These are phyloP conservation scores for Penicillium olsonii DNA, from an alignment of 2,329 filamentous ascomycete species.

Conservation along the genomic window DNA sequence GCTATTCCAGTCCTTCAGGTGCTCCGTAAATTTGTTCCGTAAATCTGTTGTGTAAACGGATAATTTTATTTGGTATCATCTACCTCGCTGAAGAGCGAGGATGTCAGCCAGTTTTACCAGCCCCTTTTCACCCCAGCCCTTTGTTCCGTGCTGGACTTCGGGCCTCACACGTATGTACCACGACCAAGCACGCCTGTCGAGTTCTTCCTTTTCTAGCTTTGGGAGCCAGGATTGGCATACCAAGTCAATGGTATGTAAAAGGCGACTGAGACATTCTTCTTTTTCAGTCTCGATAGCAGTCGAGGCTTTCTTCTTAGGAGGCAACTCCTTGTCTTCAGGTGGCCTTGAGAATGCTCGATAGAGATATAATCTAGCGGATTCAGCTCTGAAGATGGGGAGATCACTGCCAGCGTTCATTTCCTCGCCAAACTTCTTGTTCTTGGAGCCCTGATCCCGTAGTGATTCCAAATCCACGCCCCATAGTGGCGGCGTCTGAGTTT, in stretches of 20 bases:
- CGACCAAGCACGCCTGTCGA: slow-evolving; percentile 74
- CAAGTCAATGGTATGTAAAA: slow-evolving; percentile 71
- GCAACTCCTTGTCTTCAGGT: slow-evolving; percentile 2
- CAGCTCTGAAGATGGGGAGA: slow-evolving; percentile 73
- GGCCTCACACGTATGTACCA: slow-evolving; percentile 81
- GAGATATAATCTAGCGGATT: slow-evolving; percentile 64
- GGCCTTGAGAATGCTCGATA: slow-evolving; percentile 47
- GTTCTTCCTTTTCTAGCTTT: slow-evolving; percentile 63
- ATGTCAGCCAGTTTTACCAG: slow-evolving; percentile 67
- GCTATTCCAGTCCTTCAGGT: not conserved
- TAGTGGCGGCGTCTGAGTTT: slow-evolving; percentile 46
- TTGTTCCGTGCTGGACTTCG: slow-evolving; percentile 70
- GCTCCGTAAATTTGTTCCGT: no score
- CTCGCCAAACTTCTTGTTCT: slow-evolving; percentile 29
- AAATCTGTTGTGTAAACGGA: no score
- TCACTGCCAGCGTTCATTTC: slow-evolving; percentile 37
- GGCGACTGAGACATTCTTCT: slow-evolving; percentile 66
- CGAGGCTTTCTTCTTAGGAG: slow-evolving; percentile 47
- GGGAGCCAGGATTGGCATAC: slow-evolving; percentile 73
- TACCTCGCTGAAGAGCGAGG: slow-evolving; percentile 40
- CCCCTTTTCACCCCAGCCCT: slow-evolving; percentile 84
- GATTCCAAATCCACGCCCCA: slow-evolving; percentile 63
- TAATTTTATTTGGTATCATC: slow-evolving; percentile 3
- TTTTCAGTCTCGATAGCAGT: slow-evolving; percentile 61
- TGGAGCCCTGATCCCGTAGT: slow-evolving; percentile 47